Percentiles rank a stretch among this genome's conserved stretches.
phyloP scores from a whole-genome alignment of 1,284 basidiomycete species.

The Leccinum angustisporum region DNA sequence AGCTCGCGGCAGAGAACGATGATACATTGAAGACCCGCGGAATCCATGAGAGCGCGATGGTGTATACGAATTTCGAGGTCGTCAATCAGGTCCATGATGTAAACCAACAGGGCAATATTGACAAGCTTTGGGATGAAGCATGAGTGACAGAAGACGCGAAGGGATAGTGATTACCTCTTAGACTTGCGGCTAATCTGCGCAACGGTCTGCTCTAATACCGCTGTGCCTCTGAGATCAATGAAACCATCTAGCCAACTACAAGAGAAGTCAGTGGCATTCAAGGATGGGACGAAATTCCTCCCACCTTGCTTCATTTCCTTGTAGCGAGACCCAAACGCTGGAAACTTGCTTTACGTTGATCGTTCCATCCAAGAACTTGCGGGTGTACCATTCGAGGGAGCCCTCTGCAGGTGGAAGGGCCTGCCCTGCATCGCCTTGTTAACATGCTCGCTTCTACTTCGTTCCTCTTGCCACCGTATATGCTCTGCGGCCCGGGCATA shows the following conservation, averaged over 20 bases:
- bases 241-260: slow-evolving; percentile 82
- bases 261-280: slow-evolving; percentile 12
- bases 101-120: slow-evolving; percentile 73
- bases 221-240: slow-evolving; percentile 76
- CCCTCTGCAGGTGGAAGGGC: slow-evolving; percentile 53
- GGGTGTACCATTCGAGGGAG: slow-evolving; percentile 86
- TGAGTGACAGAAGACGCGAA: slow-evolving; percentile 14
- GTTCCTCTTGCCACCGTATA: slow-evolving; percentile 75
- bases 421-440: slow-evolving; percentile 57
- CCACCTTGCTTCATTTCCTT: slow-evolving; percentile 79
- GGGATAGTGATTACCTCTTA: slow-evolving; percentile 47
- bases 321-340: slow-evolving; percentile 77
- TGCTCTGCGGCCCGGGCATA: slow-evolving; percentile 71
- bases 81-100: slow-evolving; percentile 61
- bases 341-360: slow-evolving; percentile 81
- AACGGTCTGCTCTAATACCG: slow-evolving; percentile 82
- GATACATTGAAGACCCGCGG: slow-evolving; percentile 78
- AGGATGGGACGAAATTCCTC: slow-evolving; percentile 1
- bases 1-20: slow-evolving; percentile 73
- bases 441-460: slow-evolving; percentile 56
- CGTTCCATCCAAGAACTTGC: slow-evolving; percentile 85
- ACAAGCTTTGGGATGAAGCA: slow-evolving; percentile 45
- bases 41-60: slow-evolving; percentile 86
- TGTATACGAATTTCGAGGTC: slow-evolving; percentile 85
- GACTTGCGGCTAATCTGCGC: slow-evolving; percentile 73